Base-by-base conservation (phyloP, 192 early-diverging fungal genomes). In the Backusella morwellensis region DNA sequence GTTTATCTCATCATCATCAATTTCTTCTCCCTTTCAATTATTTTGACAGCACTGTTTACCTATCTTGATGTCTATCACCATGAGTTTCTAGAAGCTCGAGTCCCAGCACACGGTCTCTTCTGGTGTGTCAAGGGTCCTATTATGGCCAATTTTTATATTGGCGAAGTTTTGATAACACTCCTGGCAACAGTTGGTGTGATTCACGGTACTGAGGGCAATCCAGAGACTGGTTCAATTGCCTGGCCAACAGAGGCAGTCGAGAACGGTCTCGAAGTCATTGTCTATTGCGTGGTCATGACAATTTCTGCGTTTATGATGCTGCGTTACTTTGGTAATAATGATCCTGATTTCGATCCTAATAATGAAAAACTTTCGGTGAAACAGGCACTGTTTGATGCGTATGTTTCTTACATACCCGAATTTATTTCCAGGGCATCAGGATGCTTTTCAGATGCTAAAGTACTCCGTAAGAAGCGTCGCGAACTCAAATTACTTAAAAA, bases 111-210 rank as follows among this genome's bases (percentile, higher is more conserved):
- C 34, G 82, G 78, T 34, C 67, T 80, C 36, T 83, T 83, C 19
- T 81, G 80, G 80, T 81, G 80, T 41, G 80, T 81, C 38, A 81
- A 81, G 23, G 80, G 75, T 15, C 80, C 80, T 7, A 81, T 81
- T 40, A 77, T 77, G 80, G 41, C 73, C 11, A 77, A 74, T 32
- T 81, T 81, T 44, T 81, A 77, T 36, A 4, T 77, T 32, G 80
- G 76, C 44, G 80, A 81, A 67, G 54, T 81, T 17, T 42, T 77
- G 11, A 14, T 81, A 9, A 70, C 63, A 9, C 17, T 73, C 3
- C 38, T 81, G 7, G 12, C 71, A 7, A 74, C 66, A 11, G 17
- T 12, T 9, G 29, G 75, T 40, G 73, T 81, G 9, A 81, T 81
- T 50, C 56, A 81, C 15, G 82, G 74, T 17, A 76, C 82, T 3